Evolutionary conservation across 2,329 filamentous ascomycete genomes (phyloP), one percentile per base, ranked within the genome.

Genomic region (Pyrenochaeta sp.): DNA sequence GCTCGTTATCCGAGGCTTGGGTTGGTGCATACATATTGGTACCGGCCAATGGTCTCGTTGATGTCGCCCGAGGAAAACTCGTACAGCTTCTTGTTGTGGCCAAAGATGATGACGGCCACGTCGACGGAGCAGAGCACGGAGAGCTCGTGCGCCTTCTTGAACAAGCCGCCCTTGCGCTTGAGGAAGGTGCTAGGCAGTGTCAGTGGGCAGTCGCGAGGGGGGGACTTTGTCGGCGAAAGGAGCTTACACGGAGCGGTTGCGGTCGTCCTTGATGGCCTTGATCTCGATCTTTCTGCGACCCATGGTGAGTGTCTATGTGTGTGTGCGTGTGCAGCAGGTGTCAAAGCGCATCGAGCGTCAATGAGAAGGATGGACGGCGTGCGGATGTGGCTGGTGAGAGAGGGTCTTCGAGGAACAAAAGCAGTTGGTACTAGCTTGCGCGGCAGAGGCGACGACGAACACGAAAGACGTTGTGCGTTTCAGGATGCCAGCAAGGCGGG

Each of bases 241-340:
- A 42, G 83, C 91, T 79, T 92, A 97, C 93, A 97, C 93, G 71
- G 93, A 97, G 76, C 93, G 92, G 76, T 97, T 97, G 72, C 93
- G 88, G 79, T 97, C 93, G 87, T 97, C 93, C 80, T 97, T 97
- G 84, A 98, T 98, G 68, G 94, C 92, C 81, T 97, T 97, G 84
- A 99, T 98, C 83, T 98, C 95, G 76, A 99, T 99, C 87, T 99
- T 99, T 85, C 95, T 88, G 78, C 95, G 89, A 77, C 95, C 95
- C 95, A 99, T 99, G 57, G 53, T 73, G 62, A 46, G 42, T 47
- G 42, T 35, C 36, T 45, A 58, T 45, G 54, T 36, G n/a, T n/a
- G n/a, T n/a, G n/a, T n/a, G n/a, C n/a, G n/a, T n/a, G n/a, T n/a
- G n/a, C n/a, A n/a, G n/a, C 55, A 70, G 60, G 56, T 48, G 67